Base-by-base conservation (phyloP, 805 yeast species). In the Candida chilensis region DNA sequence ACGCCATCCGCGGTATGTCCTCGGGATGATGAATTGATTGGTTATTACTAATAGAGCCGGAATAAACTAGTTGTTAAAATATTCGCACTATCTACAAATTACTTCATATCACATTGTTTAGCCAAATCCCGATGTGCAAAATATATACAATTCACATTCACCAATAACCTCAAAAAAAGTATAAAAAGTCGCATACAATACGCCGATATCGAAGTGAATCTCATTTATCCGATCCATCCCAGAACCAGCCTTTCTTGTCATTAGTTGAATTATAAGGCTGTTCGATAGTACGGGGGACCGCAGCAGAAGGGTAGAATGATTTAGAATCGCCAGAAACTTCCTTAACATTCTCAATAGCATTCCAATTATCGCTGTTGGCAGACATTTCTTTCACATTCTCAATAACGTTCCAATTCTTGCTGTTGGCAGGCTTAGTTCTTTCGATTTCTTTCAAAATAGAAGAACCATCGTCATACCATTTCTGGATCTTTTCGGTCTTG, bases 401-500 rank as follows among this genome's bases (percentile, higher is more conserved):
- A 10, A 15, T 6, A 14, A 16, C n/a, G 16, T 25, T 18, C 27
- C 27, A 25, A 25, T 16, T 25, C n/a, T 14, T 18, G 13, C 10
- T 11, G n/a, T 16, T 18, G 7, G 18, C n/a, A 8, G 8, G 8
- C n/a, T 25, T 25, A 10, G 16, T 5, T 16, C n/a, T 25, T 11
- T 13, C 7, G 27, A 25, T 25, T 13, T 25, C 18, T 8, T 8
- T 25, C 8, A 16, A 5, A 6, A 10, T 16, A 9, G 17, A 14
- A 10, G 27, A 25, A 25, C 27, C 27, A 25, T 25, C 27, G 6
- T 16, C 13, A 13, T 14, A 25, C 6, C 18, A 13, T 25, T 25
- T 6, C 13, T 22, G n/a, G 13, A 11, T n/a, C 13, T 22, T 22
- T 22, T 6, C 12, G 13, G 25, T 22, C 13, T 11, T 22, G 7